Percentiles rank a stretch among this genome's conserved stretches.
Evolutionary conservation across 306 rosid genomes (phyloP).

Genomic region (Vigna radiata): DNA sequence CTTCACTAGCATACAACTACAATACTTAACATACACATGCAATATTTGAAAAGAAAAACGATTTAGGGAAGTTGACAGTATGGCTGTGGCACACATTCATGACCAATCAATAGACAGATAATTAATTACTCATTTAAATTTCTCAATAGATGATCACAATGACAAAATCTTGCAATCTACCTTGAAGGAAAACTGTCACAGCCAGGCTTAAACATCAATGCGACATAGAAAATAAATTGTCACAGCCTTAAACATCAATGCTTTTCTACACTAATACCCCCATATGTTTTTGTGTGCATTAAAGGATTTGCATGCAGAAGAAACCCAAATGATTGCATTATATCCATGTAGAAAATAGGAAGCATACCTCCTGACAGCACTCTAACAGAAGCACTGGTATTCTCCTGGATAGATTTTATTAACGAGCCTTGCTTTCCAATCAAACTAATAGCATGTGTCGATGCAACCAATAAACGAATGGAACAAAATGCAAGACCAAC

Average conservation of each 20-base stretch:
- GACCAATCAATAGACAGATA: not conserved
- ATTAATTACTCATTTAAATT: not conserved
- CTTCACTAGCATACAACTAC: not conserved
- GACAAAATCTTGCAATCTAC: not conserved
- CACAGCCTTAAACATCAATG: not conserved
- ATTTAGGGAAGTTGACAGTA: not conserved
- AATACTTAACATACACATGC: not conserved
- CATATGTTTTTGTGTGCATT: not conserved
- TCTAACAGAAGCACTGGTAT: conserved; percentile 69
- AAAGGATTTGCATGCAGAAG: not conserved
- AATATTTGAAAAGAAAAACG: too few species aligned
- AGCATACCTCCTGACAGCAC: conserved; percentile 82
- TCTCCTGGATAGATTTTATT: conserved; percentile 88
- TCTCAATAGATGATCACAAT: not conserved
- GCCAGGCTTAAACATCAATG: too few species aligned
- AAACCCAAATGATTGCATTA: not conserved
- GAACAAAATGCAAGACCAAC: conserved; percentile 68
- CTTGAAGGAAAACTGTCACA: not conserved
- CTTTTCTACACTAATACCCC: not conserved
- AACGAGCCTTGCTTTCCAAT: conserved; percentile 91
- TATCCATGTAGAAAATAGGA: conserved; percentile 7
- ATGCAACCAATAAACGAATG: conserved; percentile 76
- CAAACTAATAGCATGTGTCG: conserved; percentile 88
- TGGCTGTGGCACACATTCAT: not conserved
- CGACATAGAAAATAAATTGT: not conserved